These are phyloP conservation scores for Eucalyptus urophylla DNA, from an alignment of 345 rosid genomes.

Conservation along the genomic window DNA sequence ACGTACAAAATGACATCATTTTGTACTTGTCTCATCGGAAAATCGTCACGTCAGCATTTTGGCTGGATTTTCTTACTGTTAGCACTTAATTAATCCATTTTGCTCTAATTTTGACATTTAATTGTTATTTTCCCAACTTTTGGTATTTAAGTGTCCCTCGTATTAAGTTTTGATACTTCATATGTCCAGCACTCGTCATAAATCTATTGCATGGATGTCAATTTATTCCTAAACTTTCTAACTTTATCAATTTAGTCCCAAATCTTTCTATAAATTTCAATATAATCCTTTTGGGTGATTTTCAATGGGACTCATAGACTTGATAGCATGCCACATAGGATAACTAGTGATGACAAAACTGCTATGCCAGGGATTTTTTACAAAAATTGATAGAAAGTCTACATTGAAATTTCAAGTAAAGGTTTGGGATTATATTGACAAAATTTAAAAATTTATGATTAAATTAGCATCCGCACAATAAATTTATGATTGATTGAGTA, in stretches of 20 bases:
- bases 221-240: too few relatives aligned
- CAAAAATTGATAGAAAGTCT: too few relatives aligned
- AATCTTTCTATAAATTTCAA: too few relatives aligned
- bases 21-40: rapidly evolving
- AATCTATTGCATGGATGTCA: rapidly evolving
- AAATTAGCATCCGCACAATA: too few relatives aligned
- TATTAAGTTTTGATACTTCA: rapidly evolving
- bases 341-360: too few relatives aligned
- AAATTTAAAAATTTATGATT: rapidly evolving
- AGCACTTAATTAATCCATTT: rapidly evolving
- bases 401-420: rapidly evolving
- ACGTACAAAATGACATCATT: rapidly evolving
- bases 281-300: too few relatives aligned
- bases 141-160: rapidly evolving
- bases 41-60: rapidly evolving
- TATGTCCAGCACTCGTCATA: rapidly evolving
- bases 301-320: too few relatives aligned
- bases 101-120: rapidly evolving
- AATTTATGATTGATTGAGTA: too few relatives aligned
- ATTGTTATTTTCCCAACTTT: rapidly evolving
- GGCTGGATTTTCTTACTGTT: rapidly evolving
- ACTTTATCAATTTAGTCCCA: too few relatives aligned
- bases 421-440: rapidly evolving
- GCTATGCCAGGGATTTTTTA: rapidly evolving
- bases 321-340: too few relatives aligned